Conservation (phyloP, 2,329 filamentous ascomycete species). For the Fusarium drepaniforme region DNA sequence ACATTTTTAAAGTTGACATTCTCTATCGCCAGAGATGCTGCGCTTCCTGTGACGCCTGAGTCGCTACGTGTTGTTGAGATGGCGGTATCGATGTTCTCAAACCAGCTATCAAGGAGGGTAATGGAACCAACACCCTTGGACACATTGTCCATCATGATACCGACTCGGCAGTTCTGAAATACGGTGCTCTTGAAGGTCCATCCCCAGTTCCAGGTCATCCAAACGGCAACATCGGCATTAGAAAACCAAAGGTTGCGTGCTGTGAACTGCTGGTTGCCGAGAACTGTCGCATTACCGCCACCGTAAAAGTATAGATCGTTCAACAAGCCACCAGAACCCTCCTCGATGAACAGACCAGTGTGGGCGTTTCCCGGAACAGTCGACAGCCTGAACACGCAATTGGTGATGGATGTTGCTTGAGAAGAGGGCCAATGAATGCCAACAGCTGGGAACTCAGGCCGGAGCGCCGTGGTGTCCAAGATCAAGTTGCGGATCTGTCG, state of each 20-base stretch:
- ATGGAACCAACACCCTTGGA: constrained; percentile 76
- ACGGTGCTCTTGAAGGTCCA: constrained; percentile 78
- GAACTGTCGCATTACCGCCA: constrained; percentile 68
- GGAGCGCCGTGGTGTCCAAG: constrained; percentile 65
- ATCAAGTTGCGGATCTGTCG: constrained; percentile 69
- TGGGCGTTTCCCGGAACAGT: constrained; percentile 60
- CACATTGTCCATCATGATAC: constrained; percentile 73
- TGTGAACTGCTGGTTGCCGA: constrained; percentile 80
- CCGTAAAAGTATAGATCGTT: constrained; percentile 79
- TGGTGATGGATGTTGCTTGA: constrained; percentile 71
- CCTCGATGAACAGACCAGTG: constrained; percentile 72
- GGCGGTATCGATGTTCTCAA: constrained; percentile 75
- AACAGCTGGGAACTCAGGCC: constrained; percentile 57
- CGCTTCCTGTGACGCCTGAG: constrained; percentile 48
- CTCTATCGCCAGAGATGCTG: constrained; percentile 60
- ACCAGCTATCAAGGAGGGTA: constrained; percentile 78
- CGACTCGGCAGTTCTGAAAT: constrained; percentile 73
- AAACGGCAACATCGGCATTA: constrained; percentile 73
- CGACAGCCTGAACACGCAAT: constrained; percentile 67
- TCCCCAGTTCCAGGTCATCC: constrained; percentile 82
- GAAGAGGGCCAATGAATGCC: constrained; percentile 78
- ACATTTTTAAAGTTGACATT: constrained; percentile 57
- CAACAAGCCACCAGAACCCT: constrained; percentile 75
- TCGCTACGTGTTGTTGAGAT: constrained; percentile 70
- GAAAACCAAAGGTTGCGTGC: constrained; percentile 76